Evolutionary conservation across 202 grass and related monocot genomes (phyloP), one percentile per base, ranked within the genome.

Genomic region (Setaria viridis): DNA sequence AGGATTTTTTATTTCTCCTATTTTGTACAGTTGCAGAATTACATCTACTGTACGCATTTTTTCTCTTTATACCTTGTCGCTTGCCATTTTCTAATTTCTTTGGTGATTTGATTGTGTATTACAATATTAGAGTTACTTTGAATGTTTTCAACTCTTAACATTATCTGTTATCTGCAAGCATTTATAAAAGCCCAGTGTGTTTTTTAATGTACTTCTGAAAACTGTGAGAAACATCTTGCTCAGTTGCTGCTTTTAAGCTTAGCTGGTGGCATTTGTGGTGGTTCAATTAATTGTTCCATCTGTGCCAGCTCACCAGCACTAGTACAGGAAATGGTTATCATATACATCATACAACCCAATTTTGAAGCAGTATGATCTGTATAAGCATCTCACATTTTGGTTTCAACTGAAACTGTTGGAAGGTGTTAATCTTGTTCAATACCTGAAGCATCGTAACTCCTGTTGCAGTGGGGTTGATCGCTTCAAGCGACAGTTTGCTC

Each of bases 401-500:
- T 84, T 84, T 80, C 19, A 57, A 49, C 62, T 35, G 49, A 83
- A 67, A 83, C 32, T 50, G 2, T 78, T 70, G 30, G 72, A 69
- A 82, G 43, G 32, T 66, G 65, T 25, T 82, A 81, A 63, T 29
- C 48, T 85, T 39, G 62, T 64, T 72, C 64, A 50, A 34, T 80
- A 62, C 55, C 64, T 17, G 25, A 65, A 60, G 21, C 33, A 78
- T 86, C 42, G 35, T 37, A 72, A 50, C 11, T 58, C 48, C 4
- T 41, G 7, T 90, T 80, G 82, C 82, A 99, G 96, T 85, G 96
- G 93, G 32, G 88, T 91, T 82, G 93, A 95, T 85, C 81, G 86
- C 66, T 95, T 95, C 87, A 92, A 90, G 73, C 68, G 85, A 35
- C 96, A 99, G 57, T 99, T 95, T 92, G 96, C 88, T 16, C 90